Conservation (phyloP, 2,329 filamentous ascomycete genomes). For the Raffaelea albimanens region DNA sequence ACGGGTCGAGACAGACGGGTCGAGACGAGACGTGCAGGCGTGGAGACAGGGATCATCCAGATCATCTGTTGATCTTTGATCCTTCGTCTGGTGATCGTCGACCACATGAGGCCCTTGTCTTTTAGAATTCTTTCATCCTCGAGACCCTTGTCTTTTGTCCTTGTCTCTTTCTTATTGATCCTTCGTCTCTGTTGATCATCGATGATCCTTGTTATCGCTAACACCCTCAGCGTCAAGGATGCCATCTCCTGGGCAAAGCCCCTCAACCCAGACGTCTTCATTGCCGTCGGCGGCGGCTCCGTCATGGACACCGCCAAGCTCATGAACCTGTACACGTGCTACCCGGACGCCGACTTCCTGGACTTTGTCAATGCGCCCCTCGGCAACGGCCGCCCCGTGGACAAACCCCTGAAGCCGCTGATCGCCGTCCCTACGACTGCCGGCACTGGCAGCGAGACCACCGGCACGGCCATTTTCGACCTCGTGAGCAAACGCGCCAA, state of each 20-base stretch:
- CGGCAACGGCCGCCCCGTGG: slow-evolving; percentile 72
- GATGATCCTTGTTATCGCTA: slow-evolving; percentile 1
- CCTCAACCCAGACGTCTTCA: slow-evolving; percentile 75
- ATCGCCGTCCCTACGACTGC: slow-evolving; percentile 80
- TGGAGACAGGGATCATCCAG: no score
- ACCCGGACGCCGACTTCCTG: slow-evolving; percentile 85
- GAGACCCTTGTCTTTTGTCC: no score
- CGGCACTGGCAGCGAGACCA: slow-evolving; percentile 87
- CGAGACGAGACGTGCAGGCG: no score
- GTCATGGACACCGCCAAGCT: slow-evolving; percentile 98
- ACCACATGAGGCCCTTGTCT: no score
- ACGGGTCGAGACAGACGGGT: no score
- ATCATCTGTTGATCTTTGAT: no score
- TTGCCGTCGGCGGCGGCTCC: slow-evolving; percentile 85
- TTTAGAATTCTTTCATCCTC: no score
- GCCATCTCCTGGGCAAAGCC: slow-evolving; percentile 81
- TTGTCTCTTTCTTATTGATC: no score
- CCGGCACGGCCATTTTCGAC: slow-evolving; percentile 96
- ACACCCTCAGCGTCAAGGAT: slow-evolving; percentile 58
- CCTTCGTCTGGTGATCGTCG: no score
- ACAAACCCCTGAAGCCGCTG: slow-evolving; percentile 60
- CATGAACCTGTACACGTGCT: slow-evolving; percentile 93
- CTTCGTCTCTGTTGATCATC: no score
- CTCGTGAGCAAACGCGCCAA: slow-evolving; percentile 83
- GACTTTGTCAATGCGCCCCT: slow-evolving; percentile 97